phyloP scores from a whole-genome alignment of 2,329 filamentous ascomycete species.

The Nannizziopsis arthrosporioides region DNA sequence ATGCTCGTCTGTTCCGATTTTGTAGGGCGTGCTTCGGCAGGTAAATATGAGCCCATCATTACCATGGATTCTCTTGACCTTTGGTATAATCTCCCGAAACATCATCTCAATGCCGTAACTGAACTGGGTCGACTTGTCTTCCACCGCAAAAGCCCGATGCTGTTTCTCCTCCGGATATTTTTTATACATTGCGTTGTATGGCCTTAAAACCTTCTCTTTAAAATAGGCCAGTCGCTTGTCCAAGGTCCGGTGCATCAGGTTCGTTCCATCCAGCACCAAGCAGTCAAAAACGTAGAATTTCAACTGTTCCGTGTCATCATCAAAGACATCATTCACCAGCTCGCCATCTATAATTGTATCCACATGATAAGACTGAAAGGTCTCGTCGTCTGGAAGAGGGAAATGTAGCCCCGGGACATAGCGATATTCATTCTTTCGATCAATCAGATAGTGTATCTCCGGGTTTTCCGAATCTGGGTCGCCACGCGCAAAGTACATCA shows the following conservation, averaged over 20 bases:
- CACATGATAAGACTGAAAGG: constrained; percentile 55
- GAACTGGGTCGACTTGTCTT: constrained; percentile 82
- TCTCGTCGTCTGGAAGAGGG: constrained; percentile 54
- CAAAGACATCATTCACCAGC: constrained; percentile 70
- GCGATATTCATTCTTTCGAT: constrained; percentile 97
- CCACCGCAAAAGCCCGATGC: constrained; percentile 66
- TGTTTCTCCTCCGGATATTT: constrained; percentile 60
- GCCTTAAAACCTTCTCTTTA: constrained; percentile 63
- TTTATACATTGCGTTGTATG: constrained; percentile 62
- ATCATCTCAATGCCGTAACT: constrained; percentile 84
- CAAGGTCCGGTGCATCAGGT: constrained; percentile 64
- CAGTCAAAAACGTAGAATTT: constrained; percentile 92
- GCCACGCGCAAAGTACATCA: constrained; percentile 68
- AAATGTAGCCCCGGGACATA: constrained; percentile 71
- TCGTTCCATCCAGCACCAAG: constrained; percentile 58
- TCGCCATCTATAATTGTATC: constrained; percentile 85
- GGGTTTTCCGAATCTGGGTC: constrained; percentile 44
- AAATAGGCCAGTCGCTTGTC: constrained; percentile 87
- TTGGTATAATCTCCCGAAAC: constrained; percentile 76
- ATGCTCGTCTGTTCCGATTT: constrained; percentile 78
- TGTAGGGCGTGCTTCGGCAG: constrained; percentile 77
- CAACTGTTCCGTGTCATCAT: constrained; percentile 55
- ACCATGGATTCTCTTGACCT: constrained; percentile 61
- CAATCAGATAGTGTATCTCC: constrained; percentile 83
- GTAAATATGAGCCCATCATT: constrained; percentile 98